phyloP scores from a whole-genome alignment of 352 stramenopile genomes.

The Phytophthora meadii region DNA sequence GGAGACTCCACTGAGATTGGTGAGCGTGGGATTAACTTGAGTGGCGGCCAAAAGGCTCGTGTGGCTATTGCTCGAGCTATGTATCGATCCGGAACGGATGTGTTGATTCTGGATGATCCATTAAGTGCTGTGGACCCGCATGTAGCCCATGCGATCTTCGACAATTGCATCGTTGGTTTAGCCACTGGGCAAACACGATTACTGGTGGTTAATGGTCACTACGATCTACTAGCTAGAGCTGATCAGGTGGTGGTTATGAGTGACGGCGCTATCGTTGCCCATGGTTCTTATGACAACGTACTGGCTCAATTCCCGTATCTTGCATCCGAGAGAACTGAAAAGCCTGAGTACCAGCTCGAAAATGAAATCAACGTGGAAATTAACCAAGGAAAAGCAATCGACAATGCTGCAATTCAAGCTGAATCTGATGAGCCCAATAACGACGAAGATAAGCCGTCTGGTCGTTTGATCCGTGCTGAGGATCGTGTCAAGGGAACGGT shows the following conservation, averaged over 20 bases:
- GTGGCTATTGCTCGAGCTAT: slow-evolving; percentile 91
- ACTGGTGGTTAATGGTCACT: slow-evolving; percentile 93
- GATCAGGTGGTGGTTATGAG: slow-evolving; percentile 70
- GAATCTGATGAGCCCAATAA: background rate
- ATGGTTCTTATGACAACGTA: slow-evolving; percentile 78
- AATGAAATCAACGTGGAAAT: background rate
- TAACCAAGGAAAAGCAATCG: no score
- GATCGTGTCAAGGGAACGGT: slow-evolving; percentile 41
- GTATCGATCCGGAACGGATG: slow-evolving; percentile 87
- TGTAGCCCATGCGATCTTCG: slow-evolving; percentile 93
- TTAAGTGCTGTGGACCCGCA: slow-evolving; percentile 95
- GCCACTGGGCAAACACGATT: slow-evolving; percentile 75
- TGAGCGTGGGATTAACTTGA: slow-evolving; percentile 64
- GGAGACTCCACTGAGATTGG: slow-evolving; percentile 66
- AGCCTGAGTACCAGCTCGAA: background rate
- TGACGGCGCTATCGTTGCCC: slow-evolving; percentile 75
- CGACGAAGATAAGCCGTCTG: background rate
- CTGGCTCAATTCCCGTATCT: slow-evolving; percentile 43
- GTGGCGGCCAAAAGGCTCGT: slow-evolving; percentile 69
- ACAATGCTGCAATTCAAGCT: background rate
- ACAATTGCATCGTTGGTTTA: slow-evolving; percentile 82
- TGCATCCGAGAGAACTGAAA: background rate
- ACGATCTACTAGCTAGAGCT: slow-evolving; percentile 81
- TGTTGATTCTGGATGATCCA: slow-evolving; percentile 95
- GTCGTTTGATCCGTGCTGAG: slow-evolving; percentile 30